phyloP scores from a whole-genome alignment of 176 grass and related monocot genomes.

The Leersia perrieri region DNA sequence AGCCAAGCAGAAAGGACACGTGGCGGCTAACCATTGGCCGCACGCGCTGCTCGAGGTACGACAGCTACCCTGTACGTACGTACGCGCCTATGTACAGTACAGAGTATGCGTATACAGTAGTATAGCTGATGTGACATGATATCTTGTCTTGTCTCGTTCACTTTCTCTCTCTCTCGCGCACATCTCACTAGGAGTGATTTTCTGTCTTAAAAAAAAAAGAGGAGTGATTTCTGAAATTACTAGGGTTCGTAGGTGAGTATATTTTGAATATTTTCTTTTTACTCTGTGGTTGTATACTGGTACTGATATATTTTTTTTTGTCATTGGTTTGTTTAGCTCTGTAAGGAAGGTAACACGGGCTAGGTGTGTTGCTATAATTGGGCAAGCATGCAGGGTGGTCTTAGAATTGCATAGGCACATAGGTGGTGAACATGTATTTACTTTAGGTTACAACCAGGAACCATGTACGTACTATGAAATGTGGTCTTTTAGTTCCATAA shows the following conservation, averaged over 20 bases:
- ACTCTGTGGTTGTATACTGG: not conserved
- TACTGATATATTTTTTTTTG: not conserved
- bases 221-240: too few relatives aligned
- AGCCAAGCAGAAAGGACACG: too few relatives aligned
- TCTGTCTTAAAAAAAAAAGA: too few relatives aligned
- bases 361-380: not conserved
- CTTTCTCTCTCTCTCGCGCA: too few relatives aligned
- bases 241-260: not conserved
- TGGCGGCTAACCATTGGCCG: not conserved
- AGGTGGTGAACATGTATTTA: too few relatives aligned
- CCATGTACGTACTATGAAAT: too few relatives aligned
- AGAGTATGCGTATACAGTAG: not conserved
- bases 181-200: too few relatives aligned
- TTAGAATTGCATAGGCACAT: too few relatives aligned
- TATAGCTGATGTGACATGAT: not conserved
- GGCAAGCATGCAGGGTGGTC: not conserved
- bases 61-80: not conserved
- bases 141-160: too few relatives aligned
- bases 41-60: not conserved
- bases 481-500: too few relatives aligned
- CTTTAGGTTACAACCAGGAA: too few relatives aligned
- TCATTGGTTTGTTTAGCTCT: not conserved
- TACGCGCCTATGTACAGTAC: too few relatives aligned
- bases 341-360: not conserved
- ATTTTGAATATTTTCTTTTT: not conserved